Percentiles rank a stretch among this genome's conserved stretches.
These are phyloP conservation scores for Saccharum spontaneum DNA, from an alignment of 176 grass and related monocot genomes.

Conservation along the genomic window DNA sequence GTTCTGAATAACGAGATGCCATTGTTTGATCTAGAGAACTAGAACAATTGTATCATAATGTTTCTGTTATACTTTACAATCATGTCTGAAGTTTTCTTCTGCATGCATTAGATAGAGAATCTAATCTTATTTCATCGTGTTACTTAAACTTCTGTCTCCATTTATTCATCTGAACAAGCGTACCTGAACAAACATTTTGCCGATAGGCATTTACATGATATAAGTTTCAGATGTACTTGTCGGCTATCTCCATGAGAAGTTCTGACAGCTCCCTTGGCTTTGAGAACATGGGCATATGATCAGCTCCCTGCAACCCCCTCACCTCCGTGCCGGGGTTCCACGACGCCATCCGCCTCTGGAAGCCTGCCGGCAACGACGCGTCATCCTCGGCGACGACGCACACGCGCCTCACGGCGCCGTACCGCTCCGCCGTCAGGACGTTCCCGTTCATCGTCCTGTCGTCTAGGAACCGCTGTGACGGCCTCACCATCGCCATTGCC, in stretches of 20 bases:
- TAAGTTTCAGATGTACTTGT: not conserved
- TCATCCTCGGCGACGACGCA: conserved; percentile 44
- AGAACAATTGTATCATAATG: not conserved
- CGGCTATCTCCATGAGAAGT: conserved; percentile 31
- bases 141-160: not conserved
- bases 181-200: not conserved
- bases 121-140: not conserved
- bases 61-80: not conserved
- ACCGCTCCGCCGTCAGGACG: conserved; percentile 18
- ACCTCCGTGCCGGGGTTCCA: conserved; percentile 37
- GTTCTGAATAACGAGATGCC: not conserved
- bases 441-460: conserved; percentile 17
- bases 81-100: not conserved
- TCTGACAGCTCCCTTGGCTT: conserved; percentile 39
- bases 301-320: conserved; percentile 29
- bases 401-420: conserved; percentile 39
- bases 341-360: conserved; percentile 33
- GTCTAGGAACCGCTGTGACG: not conserved
- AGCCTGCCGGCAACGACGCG: not conserved
- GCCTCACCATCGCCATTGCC: conserved; percentile 28
- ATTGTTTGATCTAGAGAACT: too few relatives aligned
- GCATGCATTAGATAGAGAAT: not conserved
- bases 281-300: conserved; percentile 62
- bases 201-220: not conserved
- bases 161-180: not conserved